These are phyloP conservation scores for Dryas alaskensis DNA, from an alignment of 306 rosid genomes.

Conservation along the genomic window DNA sequence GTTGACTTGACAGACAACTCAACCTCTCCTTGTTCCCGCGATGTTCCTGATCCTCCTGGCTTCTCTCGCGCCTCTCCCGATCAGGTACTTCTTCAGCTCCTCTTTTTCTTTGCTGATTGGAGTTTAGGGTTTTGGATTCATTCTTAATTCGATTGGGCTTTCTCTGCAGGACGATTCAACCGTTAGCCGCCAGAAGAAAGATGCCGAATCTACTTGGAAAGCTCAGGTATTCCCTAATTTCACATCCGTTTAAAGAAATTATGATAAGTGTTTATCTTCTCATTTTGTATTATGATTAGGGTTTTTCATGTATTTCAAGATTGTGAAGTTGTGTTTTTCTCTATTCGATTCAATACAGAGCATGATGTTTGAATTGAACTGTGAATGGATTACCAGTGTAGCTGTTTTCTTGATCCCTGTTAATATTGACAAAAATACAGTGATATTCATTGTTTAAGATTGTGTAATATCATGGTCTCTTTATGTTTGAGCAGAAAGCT, in stretches of 20 bases:
- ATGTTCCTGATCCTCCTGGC: constrained; percentile 85
- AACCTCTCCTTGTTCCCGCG: constrained; percentile 56
- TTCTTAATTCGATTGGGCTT: neutral
- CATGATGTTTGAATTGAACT: neutral
- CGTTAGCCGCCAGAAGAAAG: constrained; percentile 91
- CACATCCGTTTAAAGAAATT: neutral
- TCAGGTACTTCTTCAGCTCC: constrained; percentile 37
- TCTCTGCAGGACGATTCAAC: constrained; percentile 70
- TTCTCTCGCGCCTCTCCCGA: constrained; percentile 86
- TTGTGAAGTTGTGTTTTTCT: neutral
- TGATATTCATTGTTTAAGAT: neutral
- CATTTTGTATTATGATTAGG: neutral
- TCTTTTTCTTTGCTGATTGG: neutral
- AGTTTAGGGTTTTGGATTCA: neutral
- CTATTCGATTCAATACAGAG: too few relatives aligned
- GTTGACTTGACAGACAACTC: constrained; percentile 81
- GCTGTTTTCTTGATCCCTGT: neutral
- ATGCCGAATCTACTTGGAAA: constrained; percentile 94
- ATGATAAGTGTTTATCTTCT: neutral
- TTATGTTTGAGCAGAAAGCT: constrained; percentile 69
- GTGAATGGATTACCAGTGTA: neutral
- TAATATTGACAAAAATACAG: neutral
- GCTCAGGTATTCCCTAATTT: constrained; percentile 49
- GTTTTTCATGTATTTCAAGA: neutral
- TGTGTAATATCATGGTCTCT: constrained; percentile 11